Percentiles rank a stretch among this genome's conserved stretches.
Evolutionary conservation across 805 yeast species (phyloP).

Genomic region (Starmerella riodocensis): DNA sequence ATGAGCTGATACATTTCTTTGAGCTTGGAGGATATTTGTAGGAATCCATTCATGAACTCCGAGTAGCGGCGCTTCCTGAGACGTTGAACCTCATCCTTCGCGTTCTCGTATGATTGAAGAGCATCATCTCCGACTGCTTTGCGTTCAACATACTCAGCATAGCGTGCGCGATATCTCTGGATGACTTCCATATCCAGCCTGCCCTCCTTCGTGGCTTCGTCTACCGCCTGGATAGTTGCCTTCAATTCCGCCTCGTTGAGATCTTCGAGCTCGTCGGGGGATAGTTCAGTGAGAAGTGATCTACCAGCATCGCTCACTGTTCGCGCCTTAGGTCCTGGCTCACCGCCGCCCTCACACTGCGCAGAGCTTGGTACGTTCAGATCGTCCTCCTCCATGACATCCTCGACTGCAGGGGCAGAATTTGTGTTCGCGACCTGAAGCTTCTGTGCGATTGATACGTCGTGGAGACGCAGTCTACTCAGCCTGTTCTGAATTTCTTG

Average conservation of each 20-base stretch:
- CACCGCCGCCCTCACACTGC: too few relatives aligned
- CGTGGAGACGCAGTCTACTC: slow-evolving; percentile 4
- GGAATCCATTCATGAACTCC: slow-evolving; percentile 90
- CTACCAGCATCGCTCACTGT: too few relatives aligned
- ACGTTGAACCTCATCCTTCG: slow-evolving; percentile 49
- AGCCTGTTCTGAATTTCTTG: background rate
- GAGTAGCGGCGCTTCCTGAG: slow-evolving; percentile 60
- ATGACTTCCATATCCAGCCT: slow-evolving; percentile 61
- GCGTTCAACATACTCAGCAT: slow-evolving; percentile 49
- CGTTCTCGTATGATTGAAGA: slow-evolving; percentile 49
- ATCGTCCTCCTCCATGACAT: too few relatives aligned
- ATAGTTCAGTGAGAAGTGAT: slow-evolving; percentile 16
- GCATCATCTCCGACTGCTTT: slow-evolving; percentile 56
- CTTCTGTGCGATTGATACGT: slow-evolving; percentile 7
- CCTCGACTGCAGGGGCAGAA: too few relatives aligned
- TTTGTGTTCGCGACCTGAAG: background rate
- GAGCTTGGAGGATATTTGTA: slow-evolving; percentile 67
- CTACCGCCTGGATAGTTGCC: slow-evolving; percentile 8
- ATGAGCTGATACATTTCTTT: slow-evolving; percentile 98
- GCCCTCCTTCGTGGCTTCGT: slow-evolving; percentile 28
- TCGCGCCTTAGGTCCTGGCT: too few relatives aligned
- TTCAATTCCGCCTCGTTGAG: slow-evolving; percentile 16
- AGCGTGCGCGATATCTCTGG: slow-evolving; percentile 60
- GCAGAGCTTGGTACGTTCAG: too few relatives aligned
- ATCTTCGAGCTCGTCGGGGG: slow-evolving; percentile 19